These are phyloP conservation scores for Echria macrotheca DNA, from an alignment of 495 filamentous ascomycete species.

Conservation along the genomic window DNA sequence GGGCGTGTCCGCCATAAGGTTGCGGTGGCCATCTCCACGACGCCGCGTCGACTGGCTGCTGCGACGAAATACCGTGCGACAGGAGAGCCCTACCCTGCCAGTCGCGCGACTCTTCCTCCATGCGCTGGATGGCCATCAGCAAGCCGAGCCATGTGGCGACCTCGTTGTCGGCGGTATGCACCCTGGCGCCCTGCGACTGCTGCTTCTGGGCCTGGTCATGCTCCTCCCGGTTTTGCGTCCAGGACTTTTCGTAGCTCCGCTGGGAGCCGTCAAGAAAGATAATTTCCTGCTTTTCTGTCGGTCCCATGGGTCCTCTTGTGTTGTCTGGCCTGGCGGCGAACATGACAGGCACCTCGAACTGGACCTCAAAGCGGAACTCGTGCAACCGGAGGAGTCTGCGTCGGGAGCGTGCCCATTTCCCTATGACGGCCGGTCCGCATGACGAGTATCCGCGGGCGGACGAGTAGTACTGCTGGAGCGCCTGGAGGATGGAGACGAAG, in stretches of 20 bases:
- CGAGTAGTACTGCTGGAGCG: conserved; percentile 10
- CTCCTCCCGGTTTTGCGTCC: conserved; percentile 20
- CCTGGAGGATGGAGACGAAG: conserved; percentile 16
- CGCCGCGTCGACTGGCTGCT: no score
- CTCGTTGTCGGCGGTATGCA: conserved; percentile 37
- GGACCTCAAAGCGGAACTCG: conserved; percentile 37
- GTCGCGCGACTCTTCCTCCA: conserved; percentile 31
- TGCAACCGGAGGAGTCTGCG: conserved; percentile 27
- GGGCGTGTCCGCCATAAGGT: background rate
- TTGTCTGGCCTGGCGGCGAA: conserved; percentile 33
- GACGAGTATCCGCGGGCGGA: conserved; percentile 10
- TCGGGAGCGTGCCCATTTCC: conserved; percentile 32
- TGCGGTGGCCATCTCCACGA: conserved; percentile 8
- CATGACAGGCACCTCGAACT: conserved; percentile 40
- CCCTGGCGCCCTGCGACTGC: conserved; percentile 5
- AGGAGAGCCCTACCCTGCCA: conserved; percentile 23
- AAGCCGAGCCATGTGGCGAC: conserved; percentile 34
- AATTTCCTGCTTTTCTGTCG: conserved; percentile 8
- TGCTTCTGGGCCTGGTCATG: background rate
- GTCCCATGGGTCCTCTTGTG: conserved; percentile 27
- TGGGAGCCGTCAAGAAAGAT: conserved; percentile 27
- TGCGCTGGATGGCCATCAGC: conserved; percentile 25
- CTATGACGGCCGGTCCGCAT: conserved; percentile 22
- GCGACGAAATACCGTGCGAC: background rate
- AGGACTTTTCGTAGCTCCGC: conserved; percentile 24